A percentile compares a stretch with the other conserved stretches of the same genome.
These are phyloP conservation scores for Podila clonocystis DNA, from an alignment of 192 early-diverging fungal genomes.

Conservation along the genomic window DNA sequence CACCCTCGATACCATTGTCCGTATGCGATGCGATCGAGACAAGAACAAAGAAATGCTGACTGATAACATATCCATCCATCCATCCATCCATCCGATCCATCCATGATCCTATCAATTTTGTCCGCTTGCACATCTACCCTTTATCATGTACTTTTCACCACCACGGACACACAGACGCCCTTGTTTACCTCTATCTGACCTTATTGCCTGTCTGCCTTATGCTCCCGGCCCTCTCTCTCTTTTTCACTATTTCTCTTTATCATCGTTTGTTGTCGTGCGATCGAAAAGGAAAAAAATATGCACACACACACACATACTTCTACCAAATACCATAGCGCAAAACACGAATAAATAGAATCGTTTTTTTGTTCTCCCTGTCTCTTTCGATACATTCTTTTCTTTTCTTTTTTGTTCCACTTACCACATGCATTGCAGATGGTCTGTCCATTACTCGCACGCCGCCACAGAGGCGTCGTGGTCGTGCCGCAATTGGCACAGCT, in stretches of 20 bases:
- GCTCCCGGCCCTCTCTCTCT: not conserved
- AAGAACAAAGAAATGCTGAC: no score
- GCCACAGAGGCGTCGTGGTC: conserved; percentile 93
- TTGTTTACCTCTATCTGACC: not conserved
- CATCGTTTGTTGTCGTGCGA: not conserved
- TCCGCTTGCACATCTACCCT: not conserved
- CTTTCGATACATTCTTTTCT: no score
- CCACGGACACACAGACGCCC: not conserved
- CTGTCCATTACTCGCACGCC: conserved; percentile 84
- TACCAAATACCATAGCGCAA: no score
- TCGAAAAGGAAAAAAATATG: not conserved
- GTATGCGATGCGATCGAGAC: no score
- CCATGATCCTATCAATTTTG: no score
- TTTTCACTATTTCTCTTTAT: not conserved
- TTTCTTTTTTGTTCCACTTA: conserved; percentile 52
- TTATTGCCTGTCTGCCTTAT: not conserved
- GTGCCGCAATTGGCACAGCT: conserved; percentile 90
- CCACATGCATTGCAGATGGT: conserved; percentile 98
- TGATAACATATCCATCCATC: no score
- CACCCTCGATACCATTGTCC: no score
- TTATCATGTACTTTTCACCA: not conserved
- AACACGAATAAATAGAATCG: not conserved
- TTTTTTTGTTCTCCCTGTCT: not conserved
- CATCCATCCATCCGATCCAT: no score
- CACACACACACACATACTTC: no score